phyloP scores from a whole-genome alignment of 1,284 basidiomycete genomes.

The Retiboletus flavoniger region DNA sequence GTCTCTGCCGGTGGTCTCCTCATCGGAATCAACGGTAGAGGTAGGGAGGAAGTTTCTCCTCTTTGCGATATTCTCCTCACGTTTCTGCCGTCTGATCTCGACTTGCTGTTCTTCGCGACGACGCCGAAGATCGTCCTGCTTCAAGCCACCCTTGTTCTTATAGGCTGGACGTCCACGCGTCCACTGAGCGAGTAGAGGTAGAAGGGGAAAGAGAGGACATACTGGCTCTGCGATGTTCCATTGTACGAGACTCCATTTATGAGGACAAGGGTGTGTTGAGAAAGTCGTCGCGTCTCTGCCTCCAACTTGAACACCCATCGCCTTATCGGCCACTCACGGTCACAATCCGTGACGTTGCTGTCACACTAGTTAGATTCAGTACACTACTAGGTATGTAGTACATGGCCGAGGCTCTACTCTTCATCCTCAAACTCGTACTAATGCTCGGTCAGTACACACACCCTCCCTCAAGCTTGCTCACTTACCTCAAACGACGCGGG shows the following conservation, averaged over 20 bases:
- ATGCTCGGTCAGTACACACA: conserved; percentile 4
- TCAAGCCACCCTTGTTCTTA: conserved; percentile 81
- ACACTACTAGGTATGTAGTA: neutral
- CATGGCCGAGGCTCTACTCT: neutral
- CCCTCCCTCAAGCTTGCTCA: conserved; percentile 55
- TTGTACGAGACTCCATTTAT: conserved; percentile 56
- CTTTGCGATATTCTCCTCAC: conserved; percentile 97
- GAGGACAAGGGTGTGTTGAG: conserved; percentile 7
- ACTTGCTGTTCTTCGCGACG: conserved; percentile 96
- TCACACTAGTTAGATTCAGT: conserved; percentile 3
- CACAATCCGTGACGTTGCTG: conserved; percentile 29
- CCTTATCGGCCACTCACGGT: conserved; percentile 31
- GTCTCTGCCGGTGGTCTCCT: conserved; percentile 67
- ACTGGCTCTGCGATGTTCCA: conserved; percentile 67
- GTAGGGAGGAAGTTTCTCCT: conserved; percentile 86
- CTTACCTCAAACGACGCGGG: conserved; percentile 80
- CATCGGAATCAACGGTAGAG: conserved; percentile 78
- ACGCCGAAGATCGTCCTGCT: conserved; percentile 86
- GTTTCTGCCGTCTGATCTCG: conserved; percentile 94
- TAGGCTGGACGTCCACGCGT: conserved; percentile 42
- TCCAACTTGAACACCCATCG: conserved; percentile 12
- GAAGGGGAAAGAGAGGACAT: conserved; percentile 26
- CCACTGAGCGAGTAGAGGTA: neutral
- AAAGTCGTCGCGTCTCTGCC: conserved; percentile 26
- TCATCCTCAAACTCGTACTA: conserved; percentile 25